Conservation (phyloP, 768 basidiomycete genomes). For the Russula sp. region DNA sequence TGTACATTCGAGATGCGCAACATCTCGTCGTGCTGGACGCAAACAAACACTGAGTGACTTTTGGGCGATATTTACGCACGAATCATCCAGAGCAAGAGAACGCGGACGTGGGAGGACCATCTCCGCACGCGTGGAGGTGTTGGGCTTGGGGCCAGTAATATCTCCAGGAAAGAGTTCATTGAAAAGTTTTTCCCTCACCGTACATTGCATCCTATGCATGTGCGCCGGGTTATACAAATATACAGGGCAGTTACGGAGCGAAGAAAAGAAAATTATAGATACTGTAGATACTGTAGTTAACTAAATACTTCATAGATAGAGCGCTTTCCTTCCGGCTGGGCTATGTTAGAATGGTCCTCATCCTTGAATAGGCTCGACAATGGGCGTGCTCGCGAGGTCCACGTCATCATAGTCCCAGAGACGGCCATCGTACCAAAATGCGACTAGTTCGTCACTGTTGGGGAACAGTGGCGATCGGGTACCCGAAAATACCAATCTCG, state of each 20-base stretch:
- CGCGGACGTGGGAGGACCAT: too few relatives aligned
- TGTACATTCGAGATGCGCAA: too few relatives aligned
- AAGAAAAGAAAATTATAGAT: not conserved
- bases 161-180: not conserved
- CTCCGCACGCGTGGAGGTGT: too few relatives aligned
- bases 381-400: constrained; percentile 18
- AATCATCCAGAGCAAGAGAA: too few relatives aligned
- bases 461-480: constrained; percentile 25
- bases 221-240: not conserved
- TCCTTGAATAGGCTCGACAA: constrained; percentile 7
- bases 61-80: too few relatives aligned
- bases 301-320: not conserved
- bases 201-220: not conserved
- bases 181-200: not conserved
- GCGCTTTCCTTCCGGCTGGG: not conserved
- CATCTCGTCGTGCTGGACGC: too few relatives aligned
- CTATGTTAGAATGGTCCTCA: not conserved
- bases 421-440: constrained; percentile 30
- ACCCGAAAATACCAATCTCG: constrained; percentile 25
- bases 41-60: too few relatives aligned
- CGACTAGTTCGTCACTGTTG: constrained; percentile 27
- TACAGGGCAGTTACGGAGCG: not conserved
- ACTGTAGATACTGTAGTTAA: not conserved
- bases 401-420: constrained; percentile 23
- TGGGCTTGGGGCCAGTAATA: not conserved